Evolutionary conservation across 2,329 filamentous ascomycete species (phyloP).

Genomic region (Epichloe baconii): DNA sequence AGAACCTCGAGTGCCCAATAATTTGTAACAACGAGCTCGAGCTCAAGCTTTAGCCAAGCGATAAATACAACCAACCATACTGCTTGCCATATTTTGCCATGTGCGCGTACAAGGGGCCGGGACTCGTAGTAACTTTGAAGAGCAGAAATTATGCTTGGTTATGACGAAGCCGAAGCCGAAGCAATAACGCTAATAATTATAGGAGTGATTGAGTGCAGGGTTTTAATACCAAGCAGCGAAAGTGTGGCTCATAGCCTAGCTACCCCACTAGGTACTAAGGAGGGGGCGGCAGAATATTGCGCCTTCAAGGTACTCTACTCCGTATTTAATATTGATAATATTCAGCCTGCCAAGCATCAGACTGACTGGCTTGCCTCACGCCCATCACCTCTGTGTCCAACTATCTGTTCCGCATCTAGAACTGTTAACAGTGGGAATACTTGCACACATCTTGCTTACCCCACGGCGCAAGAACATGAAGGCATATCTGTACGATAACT

Average conservation of each 20-base stretch:
- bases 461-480: conserved; percentile 28
- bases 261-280: too few species aligned
- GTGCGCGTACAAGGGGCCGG: neutral
- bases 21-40: neutral
- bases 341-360: too few species aligned
- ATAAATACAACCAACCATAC: too few species aligned
- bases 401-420: neutral
- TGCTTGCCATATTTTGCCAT: too few species aligned
- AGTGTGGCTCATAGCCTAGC: too few species aligned
- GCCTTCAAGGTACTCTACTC: too few species aligned
- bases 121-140: neutral
- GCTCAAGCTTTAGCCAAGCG: too few species aligned
- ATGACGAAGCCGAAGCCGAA: neutral
- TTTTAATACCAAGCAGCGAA: too few species aligned
- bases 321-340: too few species aligned
- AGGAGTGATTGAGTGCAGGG: neutral
- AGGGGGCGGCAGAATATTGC: too few species aligned
- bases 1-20: conserved; percentile 8
- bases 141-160: neutral
- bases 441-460: neutral
- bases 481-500: conserved; percentile 45
- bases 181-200: neutral
- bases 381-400: too few species aligned
- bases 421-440: neutral
- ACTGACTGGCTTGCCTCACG: too few species aligned